Conservation (phyloP, 1,284 basidiomycete species). For the Melampsora larici-populina region DNA sequence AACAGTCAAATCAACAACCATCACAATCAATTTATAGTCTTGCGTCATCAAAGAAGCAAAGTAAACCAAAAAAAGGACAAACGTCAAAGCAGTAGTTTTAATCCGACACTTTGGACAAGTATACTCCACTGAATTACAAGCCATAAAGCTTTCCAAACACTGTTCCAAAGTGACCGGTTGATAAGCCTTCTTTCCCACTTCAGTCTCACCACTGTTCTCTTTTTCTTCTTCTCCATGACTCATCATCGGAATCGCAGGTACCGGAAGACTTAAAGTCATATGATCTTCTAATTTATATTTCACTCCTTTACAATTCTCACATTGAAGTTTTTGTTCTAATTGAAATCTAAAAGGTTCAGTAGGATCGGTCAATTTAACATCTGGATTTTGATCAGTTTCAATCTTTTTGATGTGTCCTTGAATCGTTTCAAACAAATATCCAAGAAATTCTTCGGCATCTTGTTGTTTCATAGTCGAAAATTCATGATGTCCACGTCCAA, state of each 20-base stretch:
- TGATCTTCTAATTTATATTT: conserved; percentile 75
- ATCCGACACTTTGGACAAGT: conserved; percentile 61
- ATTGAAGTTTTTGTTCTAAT: conserved; percentile 80
- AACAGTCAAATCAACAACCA: conserved; percentile 22
- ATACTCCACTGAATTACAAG: conserved; percentile 67
- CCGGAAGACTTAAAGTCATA: conserved; percentile 74
- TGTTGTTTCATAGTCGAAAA: conserved; percentile 97
- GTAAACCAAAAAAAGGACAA: conserved; percentile 49
- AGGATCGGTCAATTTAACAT: conserved; percentile 58
- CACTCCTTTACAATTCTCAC: conserved; percentile 76
- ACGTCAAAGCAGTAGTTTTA: conserved; percentile 27
- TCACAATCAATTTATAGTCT: background rate
- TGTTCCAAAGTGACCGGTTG: conserved; percentile 66
- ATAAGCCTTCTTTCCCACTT: conserved; percentile 66
- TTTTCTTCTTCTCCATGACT: conserved; percentile 41
- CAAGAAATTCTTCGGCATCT: conserved; percentile 92
- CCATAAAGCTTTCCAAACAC: conserved; percentile 68
- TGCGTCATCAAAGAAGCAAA: background rate
- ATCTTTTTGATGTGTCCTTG: conserved; percentile 65
- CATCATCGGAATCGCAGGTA: conserved; percentile 64
- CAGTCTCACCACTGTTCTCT: conserved; percentile 59
- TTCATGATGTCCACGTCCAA: conserved; percentile 89
- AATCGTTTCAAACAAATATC: conserved; percentile 66
- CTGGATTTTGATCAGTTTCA: conserved; percentile 52
- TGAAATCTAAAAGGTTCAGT: conserved; percentile 76